Base-by-base conservation (phyloP, 768 basidiomycete species). In the Naganishia vaughanmartiniae region DNA sequence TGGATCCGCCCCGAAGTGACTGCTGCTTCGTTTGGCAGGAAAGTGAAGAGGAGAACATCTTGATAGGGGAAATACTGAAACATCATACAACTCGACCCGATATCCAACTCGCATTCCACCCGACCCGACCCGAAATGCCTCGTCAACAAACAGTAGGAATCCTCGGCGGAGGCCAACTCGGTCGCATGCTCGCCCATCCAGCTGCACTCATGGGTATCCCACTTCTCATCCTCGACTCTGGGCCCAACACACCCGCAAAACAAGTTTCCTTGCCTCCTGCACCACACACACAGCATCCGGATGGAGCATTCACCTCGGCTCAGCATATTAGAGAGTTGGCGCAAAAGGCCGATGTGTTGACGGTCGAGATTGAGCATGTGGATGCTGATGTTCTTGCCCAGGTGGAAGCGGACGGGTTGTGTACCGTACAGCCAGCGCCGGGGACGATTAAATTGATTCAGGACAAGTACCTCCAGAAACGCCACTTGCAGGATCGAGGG, bases 361-460 rank as follows among this genome's bases (percentile, higher is more conserved):
- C 95, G 0, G 88, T 95, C 65, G 95, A 99, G 84, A 98, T 97
- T 39, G 95, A 99, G 82, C 96, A 99, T 76, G 92, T 99, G 72
- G 87, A 95, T 73, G 91, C 86, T 14, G 83, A 83, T 26, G 87
- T 90, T 0, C 84, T 99, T 12, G 86, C 89, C 60, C 69, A 78
- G 39, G 76, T 82, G 4, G 77, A 81, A 63, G 45, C 66, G 17
- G 80, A 78, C 45, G 81, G 81, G 14, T 71, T 79, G 69, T 81
- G 80, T 66, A 85, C 87, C 63, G 83, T 90, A 1, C 83, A 86
- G 73, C 96, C 95, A 0, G 86, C 85, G 70, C 92, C 94, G 0
- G 82, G 83, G 39, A 94, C 93, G 4, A 89, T 99, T 78, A 84
- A 86, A 54, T 84, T 89, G 66, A 95, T 99, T 73, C 95, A 98